Percentiles rank a stretch among this genome's conserved stretches.
These are phyloP conservation scores for Elongisporangium anandrum DNA, from an alignment of 352 stramenopile species.

Conservation along the genomic window DNA sequence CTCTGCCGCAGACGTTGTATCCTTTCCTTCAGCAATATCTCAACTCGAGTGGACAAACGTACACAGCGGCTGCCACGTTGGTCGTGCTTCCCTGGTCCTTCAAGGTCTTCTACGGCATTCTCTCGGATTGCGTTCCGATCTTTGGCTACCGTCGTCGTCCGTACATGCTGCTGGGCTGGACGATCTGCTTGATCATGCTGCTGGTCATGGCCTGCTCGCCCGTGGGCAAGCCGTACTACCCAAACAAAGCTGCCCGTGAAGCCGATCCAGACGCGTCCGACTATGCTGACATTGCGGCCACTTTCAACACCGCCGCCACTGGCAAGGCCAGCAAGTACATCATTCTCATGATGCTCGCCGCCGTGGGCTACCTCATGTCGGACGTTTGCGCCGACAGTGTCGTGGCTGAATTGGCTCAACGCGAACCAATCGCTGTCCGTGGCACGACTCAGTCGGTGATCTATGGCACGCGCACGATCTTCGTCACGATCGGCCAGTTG, in stretches of 20 bases:
- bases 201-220: constrained; percentile 35
- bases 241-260: constrained; percentile 16
- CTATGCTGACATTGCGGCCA: constrained; percentile 23
- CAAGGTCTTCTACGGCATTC: constrained; percentile 54
- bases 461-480: too few species aligned
- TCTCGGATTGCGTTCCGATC: constrained; percentile 55
- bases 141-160: constrained; percentile 41
- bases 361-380: constrained; percentile 44
- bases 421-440: constrained; percentile 40
- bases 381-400: constrained; percentile 48
- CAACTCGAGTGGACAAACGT: constrained; percentile 17
- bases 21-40: constrained; percentile 30
- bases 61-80: constrained; percentile 16
- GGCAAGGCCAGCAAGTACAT: constrained; percentile 36
- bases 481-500: too few species aligned
- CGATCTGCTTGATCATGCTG: constrained; percentile 28
- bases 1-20: constrained; percentile 27
- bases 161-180: constrained; percentile 56
- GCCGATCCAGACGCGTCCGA: constrained; percentile 13
- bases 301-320: constrained; percentile 30
- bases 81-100: constrained; percentile 33
- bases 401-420: constrained; percentile 51
- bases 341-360: constrained; percentile 46
- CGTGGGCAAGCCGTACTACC: constrained; percentile 41
- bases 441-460: constrained; percentile 19